A percentile compares a stretch with the other conserved stretches of the same genome.
Evolutionary conservation across 345 rosid species (phyloP).

Genomic region (Hibiscus tridactylites): DNA sequence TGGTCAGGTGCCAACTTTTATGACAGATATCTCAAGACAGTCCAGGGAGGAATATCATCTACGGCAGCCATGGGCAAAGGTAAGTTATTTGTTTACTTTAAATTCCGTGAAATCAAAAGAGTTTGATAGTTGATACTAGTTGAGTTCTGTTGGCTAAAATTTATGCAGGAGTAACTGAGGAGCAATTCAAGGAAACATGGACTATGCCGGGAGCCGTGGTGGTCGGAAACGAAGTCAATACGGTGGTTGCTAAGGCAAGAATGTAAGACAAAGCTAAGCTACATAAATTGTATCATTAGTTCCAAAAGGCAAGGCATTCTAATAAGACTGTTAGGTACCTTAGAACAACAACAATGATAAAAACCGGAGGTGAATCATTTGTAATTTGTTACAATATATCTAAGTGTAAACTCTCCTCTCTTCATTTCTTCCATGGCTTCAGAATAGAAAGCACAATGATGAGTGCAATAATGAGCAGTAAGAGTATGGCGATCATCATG

Average conservation of each 20-base stretch:
- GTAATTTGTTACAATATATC: too few species aligned
- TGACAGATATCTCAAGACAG: conserved; percentile 77
- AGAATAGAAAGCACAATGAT: conserved; percentile 40
- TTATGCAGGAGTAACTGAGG: conserved; percentile 80
- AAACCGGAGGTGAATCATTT: too few species aligned
- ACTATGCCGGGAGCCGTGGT: conserved; percentile 51
- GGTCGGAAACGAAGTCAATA: conserved; percentile 34
- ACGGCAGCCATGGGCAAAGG: conserved; percentile 99
- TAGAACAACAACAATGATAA: too few species aligned
- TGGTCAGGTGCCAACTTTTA: conserved; percentile 97
- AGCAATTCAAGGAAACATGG: conserved; percentile 92
- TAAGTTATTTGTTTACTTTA: conserved; percentile 12
- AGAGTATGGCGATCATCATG: conserved; percentile 48
- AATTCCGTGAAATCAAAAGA: not conserved
- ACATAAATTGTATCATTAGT: not conserved
- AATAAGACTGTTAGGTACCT: too few species aligned
- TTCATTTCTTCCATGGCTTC: conserved; percentile 53
- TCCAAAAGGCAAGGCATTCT: too few species aligned
- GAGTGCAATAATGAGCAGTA: conserved; percentile 46
- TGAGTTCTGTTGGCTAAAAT: not conserved
- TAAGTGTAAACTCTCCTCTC: not conserved
- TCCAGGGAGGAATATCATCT: conserved; percentile 95
- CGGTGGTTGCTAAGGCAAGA: conserved; percentile 67
- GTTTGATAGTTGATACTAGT: not conserved
- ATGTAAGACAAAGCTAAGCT: conserved; percentile 34